These are phyloP conservation scores for Lachnum nothofagi DNA, from an alignment of 2,329 filamentous ascomycete genomes.

Conservation along the genomic window DNA sequence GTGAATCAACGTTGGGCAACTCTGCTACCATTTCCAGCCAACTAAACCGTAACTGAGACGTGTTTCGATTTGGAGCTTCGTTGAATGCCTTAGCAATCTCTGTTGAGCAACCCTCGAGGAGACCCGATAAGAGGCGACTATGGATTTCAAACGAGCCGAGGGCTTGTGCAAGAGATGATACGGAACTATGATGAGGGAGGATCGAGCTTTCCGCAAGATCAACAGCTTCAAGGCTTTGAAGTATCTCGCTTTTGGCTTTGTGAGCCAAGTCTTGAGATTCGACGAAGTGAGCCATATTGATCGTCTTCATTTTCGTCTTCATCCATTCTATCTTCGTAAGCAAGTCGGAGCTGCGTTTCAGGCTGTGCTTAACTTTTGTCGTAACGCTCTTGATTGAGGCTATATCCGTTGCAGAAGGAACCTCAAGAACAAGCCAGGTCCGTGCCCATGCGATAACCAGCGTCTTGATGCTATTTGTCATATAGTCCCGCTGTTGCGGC, in stretches of 20 bases:
- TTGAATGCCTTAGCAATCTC: background rate
- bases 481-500: slow-evolving; percentile 14
- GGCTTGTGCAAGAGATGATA: slow-evolving; percentile 14
- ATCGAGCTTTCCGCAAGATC: slow-evolving; percentile 1
- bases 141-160: slow-evolving; percentile 11
- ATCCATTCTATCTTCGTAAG: background rate
- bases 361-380: background rate
- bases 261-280: background rate
- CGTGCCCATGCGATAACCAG: slow-evolving; percentile 17
- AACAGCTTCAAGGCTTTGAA: slow-evolving; percentile 1
- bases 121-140: background rate
- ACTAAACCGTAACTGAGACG: background rate
- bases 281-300: too few relatives aligned
- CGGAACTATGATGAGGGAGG: slow-evolving; percentile 3
- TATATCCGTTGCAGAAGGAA: background rate
- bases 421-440: slow-evolving; percentile 9
- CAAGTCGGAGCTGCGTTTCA: background rate
- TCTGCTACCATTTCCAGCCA: slow-evolving; percentile 22
- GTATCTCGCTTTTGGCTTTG: background rate
- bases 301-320: too few relatives aligned
- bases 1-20: slow-evolving; percentile 6
- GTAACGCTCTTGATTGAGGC: too few relatives aligned
- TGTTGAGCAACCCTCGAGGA: slow-evolving; percentile 9
- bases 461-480: slow-evolving; percentile 7
- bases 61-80: background rate